These are phyloP conservation scores for Myxozyma geophila DNA, from an alignment of 805 yeast species.

Conservation along the genomic window DNA sequence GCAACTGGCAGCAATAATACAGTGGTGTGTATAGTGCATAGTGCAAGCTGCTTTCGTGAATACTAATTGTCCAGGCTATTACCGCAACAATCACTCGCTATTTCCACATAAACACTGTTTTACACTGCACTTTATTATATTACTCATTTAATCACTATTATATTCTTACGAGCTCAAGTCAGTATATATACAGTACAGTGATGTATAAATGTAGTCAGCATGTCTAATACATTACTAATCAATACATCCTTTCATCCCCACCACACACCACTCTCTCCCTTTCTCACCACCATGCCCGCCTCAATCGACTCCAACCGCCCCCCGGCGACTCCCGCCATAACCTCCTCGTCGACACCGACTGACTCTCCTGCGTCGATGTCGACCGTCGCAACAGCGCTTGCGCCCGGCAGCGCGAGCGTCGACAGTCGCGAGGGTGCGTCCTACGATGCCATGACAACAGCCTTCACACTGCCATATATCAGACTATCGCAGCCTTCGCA, in stretches of 20 bases:
- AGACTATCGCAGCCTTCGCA: slow-evolving; percentile 34
- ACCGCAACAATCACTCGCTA: too few species aligned
- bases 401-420: background rate
- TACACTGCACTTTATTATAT: too few species aligned
- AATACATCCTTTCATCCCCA: background rate
- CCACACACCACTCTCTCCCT: background rate
- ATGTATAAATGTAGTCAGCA: too few species aligned
- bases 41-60: too few species aligned
- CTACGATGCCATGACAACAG: slow-evolving; percentile 29
- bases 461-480: slow-evolving; percentile 36
- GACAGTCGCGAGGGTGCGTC: background rate
- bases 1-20: too few species aligned
- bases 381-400: background rate
- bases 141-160: too few species aligned
- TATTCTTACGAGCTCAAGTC: too few species aligned
- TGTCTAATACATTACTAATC: too few species aligned
- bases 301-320: background rate
- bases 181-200: too few species aligned
- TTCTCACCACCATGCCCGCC: background rate
- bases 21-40: too few species aligned
- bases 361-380: slow-evolving; percentile 3
- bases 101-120: too few species aligned
- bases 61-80: too few species aligned
- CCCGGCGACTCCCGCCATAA: background rate
- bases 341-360: slow-evolving; percentile 1